Evolutionary conservation across 371 early-diverging fungal genomes (phyloP).

Genomic region (Haplosporangium sp.): DNA sequence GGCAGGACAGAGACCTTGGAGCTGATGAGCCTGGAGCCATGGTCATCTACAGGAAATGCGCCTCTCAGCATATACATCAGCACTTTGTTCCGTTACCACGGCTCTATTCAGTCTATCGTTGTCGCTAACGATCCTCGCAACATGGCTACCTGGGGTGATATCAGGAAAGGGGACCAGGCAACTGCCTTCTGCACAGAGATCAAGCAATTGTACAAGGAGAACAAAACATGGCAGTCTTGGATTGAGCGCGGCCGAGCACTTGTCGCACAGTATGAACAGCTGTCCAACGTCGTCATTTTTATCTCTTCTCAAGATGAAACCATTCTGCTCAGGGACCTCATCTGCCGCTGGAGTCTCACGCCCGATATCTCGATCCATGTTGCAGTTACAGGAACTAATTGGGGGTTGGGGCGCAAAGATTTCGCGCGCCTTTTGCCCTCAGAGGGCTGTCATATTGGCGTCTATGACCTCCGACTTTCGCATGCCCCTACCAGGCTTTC

Average conservation of each 20-base stretch:
- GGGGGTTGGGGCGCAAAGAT: constrained; percentile 39
- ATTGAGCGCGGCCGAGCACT: constrained; percentile 49
- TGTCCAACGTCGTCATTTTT: constrained; percentile 34
- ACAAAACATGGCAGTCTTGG: constrained; percentile 41
- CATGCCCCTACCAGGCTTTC: constrained; percentile 14
- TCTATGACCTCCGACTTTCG: constrained; percentile 35
- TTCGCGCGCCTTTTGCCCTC: constrained; percentile 50
- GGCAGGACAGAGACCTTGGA: constrained; percentile 51
- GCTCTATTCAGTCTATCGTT: constrained; percentile 47
- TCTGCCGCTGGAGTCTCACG: constrained; percentile 53
- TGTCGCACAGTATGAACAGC: constrained; percentile 39
- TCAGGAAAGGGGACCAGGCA: constrained; percentile 35
- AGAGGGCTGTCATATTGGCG: constrained; percentile 44
- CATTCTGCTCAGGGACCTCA: constrained; percentile 37
- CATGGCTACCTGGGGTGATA: constrained; percentile 50
- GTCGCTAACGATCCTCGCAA: constrained; percentile 54
- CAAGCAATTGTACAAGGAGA: constrained; percentile 38
- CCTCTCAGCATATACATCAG: constrained; percentile 52
- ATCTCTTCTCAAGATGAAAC: constrained; percentile 32
- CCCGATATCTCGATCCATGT: constrained; percentile 48
- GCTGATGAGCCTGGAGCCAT: constrained; percentile 40
- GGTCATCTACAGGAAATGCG: constrained; percentile 26
- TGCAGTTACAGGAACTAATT: constrained; percentile 36
- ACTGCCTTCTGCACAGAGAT: constrained; percentile 33
- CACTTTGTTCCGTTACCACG: constrained; percentile 50